A percentile compares a stretch with the other conserved stretches of the same genome.
phyloP scores from a whole-genome alignment of 352 stramenopile species.

The Pythium pyrilobum region DNA sequence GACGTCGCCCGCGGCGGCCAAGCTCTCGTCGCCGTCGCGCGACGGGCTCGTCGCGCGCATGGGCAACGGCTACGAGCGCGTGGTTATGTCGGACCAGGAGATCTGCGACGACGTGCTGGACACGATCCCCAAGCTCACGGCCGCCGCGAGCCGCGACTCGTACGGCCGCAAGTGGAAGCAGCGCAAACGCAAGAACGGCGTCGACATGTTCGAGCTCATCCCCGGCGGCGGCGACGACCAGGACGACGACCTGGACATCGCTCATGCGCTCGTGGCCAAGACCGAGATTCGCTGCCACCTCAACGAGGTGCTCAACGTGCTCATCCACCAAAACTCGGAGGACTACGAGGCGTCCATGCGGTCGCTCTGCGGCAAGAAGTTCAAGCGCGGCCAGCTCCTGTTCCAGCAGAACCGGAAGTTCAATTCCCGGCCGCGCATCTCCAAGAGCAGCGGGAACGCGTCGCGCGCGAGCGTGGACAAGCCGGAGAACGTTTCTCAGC shows the following conservation, averaged over 20 bases:
- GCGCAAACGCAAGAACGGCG: conserved; percentile 20
- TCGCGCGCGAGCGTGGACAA: background rate
- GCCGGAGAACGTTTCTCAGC: background rate
- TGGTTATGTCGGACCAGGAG: conserved; percentile 35
- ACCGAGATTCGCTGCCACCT: conserved; percentile 48
- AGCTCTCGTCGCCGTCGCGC: background rate
- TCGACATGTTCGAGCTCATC: conserved; percentile 39
- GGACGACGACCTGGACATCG: conserved; percentile 39
- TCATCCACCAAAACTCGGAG: conserved; percentile 37
- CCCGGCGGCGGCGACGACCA: conserved; percentile 13
- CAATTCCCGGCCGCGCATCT: background rate
- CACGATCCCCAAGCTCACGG: conserved; percentile 48
- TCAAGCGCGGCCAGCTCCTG: conserved; percentile 41
- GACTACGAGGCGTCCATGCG: conserved; percentile 42
- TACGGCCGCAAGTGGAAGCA: conserved; percentile 29
- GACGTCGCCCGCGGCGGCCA: background rate
- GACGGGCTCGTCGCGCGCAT: conserved; percentile 5
- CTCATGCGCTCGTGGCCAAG: conserved; percentile 42
- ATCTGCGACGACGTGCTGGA: conserved; percentile 48
- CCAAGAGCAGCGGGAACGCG: background rate
- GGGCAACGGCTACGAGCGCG: conserved; percentile 9
- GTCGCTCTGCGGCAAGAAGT: conserved; percentile 40
- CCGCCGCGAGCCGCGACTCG: conserved; percentile 24
- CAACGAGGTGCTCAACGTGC: conserved; percentile 56
- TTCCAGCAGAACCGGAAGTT: conserved; percentile 39